Evolutionary conservation across 164 flowering plant species (phyloP).

Genomic region (Umbilicus rupestris): DNA sequence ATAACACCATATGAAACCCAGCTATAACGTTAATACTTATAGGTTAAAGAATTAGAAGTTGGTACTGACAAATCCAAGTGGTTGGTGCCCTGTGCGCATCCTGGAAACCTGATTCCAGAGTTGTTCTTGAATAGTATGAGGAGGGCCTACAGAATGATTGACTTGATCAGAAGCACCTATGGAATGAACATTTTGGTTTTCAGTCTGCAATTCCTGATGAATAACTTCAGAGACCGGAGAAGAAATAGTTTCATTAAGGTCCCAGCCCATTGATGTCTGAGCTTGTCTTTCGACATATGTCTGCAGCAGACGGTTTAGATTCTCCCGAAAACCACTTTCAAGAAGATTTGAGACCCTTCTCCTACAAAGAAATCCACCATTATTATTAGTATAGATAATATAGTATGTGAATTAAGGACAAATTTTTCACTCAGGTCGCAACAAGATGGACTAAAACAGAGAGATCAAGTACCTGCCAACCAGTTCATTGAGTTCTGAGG

Average conservation of each 20-base stretch:
- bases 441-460: constrained; percentile 17
- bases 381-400: constrained; percentile 33
- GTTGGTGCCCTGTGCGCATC: constrained; percentile 35
- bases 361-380: constrained; percentile 58
- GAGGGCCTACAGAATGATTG: constrained; percentile 21
- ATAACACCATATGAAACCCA: not conserved
- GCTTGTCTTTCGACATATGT: constrained; percentile 82
- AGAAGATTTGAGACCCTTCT: constrained; percentile 92
- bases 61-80: constrained; percentile 42
- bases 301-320: constrained; percentile 77
- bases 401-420: constrained; percentile 52
- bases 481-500: constrained; percentile 14
- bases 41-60: not conserved
- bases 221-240: constrained; percentile 30
- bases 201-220: constrained; percentile 34
- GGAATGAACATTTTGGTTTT: constrained; percentile 27
- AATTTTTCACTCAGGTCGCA: constrained; percentile 18
- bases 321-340: constrained; percentile 78
- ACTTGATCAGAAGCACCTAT: constrained; percentile 24
- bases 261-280: constrained; percentile 56
- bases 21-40: not conserved
- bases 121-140: constrained; percentile 35
- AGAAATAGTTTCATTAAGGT: constrained; percentile 33
- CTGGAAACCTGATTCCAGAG: constrained; percentile 41
- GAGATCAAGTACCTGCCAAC: constrained; percentile 5